These are phyloP conservation scores for Rhizopogon vulgaris DNA, from an alignment of 768 basidiomycete genomes.

Conservation along the genomic window DNA sequence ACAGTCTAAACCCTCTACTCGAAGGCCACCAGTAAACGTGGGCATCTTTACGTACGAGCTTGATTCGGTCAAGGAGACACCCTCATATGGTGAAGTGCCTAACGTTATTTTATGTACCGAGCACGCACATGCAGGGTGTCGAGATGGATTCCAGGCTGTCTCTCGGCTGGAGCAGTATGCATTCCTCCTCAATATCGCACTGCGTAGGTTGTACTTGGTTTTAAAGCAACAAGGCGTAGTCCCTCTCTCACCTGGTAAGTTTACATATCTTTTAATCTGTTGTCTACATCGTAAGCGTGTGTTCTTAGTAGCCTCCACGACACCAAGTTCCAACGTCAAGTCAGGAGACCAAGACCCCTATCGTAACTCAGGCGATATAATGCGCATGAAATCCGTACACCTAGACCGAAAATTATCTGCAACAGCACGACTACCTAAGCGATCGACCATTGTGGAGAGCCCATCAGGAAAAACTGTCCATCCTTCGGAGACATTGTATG, in stretches of 20 bases:
- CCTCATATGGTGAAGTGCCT: conserved; percentile 69
- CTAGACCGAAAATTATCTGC: conserved; percentile 94
- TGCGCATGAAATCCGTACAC: conserved; percentile 91
- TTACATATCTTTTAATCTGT: conserved; percentile 1
- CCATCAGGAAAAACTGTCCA: conserved; percentile 85
- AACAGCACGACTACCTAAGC: conserved; percentile 85
- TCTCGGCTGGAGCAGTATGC: conserved; percentile 96
- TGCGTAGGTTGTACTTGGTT: conserved; percentile 82
- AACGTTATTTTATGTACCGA: conserved; percentile 71
- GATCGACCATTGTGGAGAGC: conserved; percentile 93
- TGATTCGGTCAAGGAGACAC: conserved; percentile 60
- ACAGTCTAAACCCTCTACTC: conserved; percentile 53
- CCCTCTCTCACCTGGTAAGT: conserved; percentile 68
- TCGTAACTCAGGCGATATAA: conserved; percentile 83
- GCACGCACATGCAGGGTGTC: conserved; percentile 64
- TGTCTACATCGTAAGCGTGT: conserved; percentile 7
- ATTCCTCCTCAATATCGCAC: conserved; percentile 91
- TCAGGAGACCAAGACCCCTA: conserved; percentile 64
- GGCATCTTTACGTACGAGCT: conserved; percentile 71
- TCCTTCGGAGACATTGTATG: conserved; percentile 50
- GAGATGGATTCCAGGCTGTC: conserved; percentile 81
- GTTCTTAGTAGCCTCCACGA: conserved; percentile 21
- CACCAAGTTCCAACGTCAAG: conserved; percentile 24
- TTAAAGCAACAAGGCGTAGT: conserved; percentile 88
- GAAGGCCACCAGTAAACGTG: conserved; percentile 78